Percentiles rank a stretch among this genome's conserved stretches.
These are phyloP conservation scores for Plasmodium knowlesi DNA, from an alignment of 169 alveolate species.

Conservation along the genomic window DNA sequence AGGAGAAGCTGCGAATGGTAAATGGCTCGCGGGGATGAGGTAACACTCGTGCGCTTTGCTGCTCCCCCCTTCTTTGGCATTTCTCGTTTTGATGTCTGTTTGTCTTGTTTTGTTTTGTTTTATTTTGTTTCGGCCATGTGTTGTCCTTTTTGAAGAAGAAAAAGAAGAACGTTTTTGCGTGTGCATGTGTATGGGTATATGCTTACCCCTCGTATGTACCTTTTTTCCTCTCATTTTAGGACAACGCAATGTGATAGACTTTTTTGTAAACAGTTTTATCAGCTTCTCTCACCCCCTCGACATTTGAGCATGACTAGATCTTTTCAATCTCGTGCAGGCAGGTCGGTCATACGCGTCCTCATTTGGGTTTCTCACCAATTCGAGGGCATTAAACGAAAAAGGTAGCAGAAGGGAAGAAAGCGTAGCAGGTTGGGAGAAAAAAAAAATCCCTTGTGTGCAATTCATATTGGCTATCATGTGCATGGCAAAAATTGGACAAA, in stretches of 20 bases:
- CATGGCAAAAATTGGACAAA: constrained; percentile 4
- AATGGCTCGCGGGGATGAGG: not conserved
- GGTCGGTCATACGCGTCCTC: not conserved
- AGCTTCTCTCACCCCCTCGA: not conserved
- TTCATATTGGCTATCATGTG: not conserved
- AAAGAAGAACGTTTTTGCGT: too few species aligned
- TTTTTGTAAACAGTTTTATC: not conserved
- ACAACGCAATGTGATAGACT: not conserved
- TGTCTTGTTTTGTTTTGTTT: not conserved
- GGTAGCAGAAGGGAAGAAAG: not conserved
- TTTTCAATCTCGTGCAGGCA: not conserved
- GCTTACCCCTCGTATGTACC: not conserved
- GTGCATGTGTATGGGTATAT: not conserved
- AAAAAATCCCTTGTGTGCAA: not conserved
- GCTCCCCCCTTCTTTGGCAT: not conserved
- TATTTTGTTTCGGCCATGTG: not conserved
- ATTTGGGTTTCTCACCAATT: not conserved
- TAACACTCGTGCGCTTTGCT: not conserved
- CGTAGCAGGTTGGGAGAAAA: not conserved
- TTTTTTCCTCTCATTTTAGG: not conserved
- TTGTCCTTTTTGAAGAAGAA: not conserved
- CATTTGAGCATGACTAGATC: not conserved
- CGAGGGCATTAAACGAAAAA: not conserved
- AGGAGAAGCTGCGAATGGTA: not conserved
- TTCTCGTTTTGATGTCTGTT: not conserved